Percentiles rank a stretch among this genome's conserved stretches.
phyloP scores from a whole-genome alignment of 1,139 yeast species.

The Suhomyces wounanorum region DNA sequence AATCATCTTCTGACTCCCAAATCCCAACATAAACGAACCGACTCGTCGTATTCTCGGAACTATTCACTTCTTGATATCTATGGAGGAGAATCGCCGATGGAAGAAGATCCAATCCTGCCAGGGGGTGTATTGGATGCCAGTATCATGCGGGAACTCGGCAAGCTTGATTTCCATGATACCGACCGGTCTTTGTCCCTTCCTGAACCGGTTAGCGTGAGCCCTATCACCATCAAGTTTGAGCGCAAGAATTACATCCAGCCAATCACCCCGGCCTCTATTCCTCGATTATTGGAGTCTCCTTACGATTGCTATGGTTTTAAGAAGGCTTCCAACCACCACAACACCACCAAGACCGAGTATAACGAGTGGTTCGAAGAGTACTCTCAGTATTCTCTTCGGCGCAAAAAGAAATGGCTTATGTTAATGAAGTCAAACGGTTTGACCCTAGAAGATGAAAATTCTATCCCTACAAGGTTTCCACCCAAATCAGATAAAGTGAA shows the following conservation, averaged over 20 bases:
- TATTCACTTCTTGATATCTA: slow-evolving; percentile 29
- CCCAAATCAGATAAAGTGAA: slow-evolving; percentile 81
- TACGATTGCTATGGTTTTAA: slow-evolving; percentile 86
- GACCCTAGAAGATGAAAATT: slow-evolving; percentile 31
- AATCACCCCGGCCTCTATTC: slow-evolving; percentile 6
- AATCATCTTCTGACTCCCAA: slow-evolving; percentile 16
- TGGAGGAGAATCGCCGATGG: slow-evolving; percentile 21
- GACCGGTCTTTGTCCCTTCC: slow-evolving; percentile 1
- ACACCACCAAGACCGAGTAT: slow-evolving; percentile 56
- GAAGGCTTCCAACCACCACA: slow-evolving; percentile 53
- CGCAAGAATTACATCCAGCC: slow-evolving; percentile 10
- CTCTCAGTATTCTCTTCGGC: slow-evolving; percentile 57
- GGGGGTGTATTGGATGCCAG: slow-evolving; percentile 6
- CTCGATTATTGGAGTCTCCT: slow-evolving; percentile 30
- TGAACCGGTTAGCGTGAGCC: neutral
- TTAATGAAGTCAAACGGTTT: slow-evolving; percentile 71
- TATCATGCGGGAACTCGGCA: slow-evolving; percentile 11
- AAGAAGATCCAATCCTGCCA: slow-evolving; percentile 11
- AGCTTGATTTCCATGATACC: slow-evolving; percentile 9
- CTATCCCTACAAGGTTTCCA: slow-evolving; percentile 62
- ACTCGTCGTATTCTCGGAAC: slow-evolving; percentile 38
- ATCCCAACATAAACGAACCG: slow-evolving; percentile 27
- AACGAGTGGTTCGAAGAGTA: slow-evolving; percentile 75
- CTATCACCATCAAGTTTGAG: slow-evolving; percentile 3
- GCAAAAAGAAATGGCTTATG: slow-evolving; percentile 75